Conservation (phyloP, 768 basidiomycete genomes). For the Trametes elegans region DNA sequence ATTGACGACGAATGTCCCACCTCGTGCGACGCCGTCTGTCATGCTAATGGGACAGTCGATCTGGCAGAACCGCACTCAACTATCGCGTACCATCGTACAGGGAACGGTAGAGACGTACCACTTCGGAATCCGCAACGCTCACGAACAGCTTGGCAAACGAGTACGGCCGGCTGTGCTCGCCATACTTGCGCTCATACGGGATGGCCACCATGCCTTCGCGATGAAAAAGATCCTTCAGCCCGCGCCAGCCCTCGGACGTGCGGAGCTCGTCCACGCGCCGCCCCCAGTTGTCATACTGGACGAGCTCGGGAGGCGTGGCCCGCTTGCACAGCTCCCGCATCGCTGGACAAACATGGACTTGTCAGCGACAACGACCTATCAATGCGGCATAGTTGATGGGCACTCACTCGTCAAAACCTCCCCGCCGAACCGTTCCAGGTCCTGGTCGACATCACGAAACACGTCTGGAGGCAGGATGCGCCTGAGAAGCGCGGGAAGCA, state of each 20-base stretch:
- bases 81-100: background rate
- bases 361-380: background rate
- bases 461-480: constrained; percentile 51
- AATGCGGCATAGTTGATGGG: background rate
- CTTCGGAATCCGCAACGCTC: constrained; percentile 62
- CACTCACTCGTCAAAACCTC: constrained; percentile 52
- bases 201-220: constrained; percentile 66
- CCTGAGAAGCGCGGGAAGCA: constrained; percentile 58
- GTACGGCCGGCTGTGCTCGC: constrained; percentile 58
- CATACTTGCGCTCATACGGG: constrained; percentile 62
- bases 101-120: constrained; percentile 42
- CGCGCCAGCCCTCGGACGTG: constrained; percentile 73
- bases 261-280: constrained; percentile 59
- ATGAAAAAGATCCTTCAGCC: constrained; percentile 59
- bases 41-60: constrained; percentile 74
- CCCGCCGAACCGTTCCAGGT: constrained; percentile 56
- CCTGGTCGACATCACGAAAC: constrained; percentile 50
- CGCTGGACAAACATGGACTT: constrained; percentile 34
- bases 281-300: constrained; percentile 78
- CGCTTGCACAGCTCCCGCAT: constrained; percentile 47
- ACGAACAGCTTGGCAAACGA: constrained; percentile 66
- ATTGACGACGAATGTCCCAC: constrained; percentile 27
- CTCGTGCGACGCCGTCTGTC: constrained; percentile 75
- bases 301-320: constrained; percentile 48
- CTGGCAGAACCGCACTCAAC: constrained; percentile 29